Evolutionary conservation across 768 basidiomycete species (phyloP), one percentile per base, ranked within the genome.

Genomic region (Bullera alba): DNA sequence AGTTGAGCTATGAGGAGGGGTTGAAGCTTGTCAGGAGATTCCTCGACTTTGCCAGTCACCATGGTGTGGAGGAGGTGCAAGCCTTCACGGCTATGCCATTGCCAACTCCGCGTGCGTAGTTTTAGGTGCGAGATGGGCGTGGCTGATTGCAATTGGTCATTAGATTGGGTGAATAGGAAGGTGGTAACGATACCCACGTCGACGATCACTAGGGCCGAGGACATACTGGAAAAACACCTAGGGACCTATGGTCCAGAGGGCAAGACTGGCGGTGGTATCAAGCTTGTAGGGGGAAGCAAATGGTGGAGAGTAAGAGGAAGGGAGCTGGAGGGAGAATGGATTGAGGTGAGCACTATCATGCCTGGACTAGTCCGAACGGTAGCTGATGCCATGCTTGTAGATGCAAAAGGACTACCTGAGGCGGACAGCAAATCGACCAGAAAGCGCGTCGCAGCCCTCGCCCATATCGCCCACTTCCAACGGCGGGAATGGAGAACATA

Each of bases 241-340:
- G 49, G 57, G 5, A 56, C 54, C 4, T 68, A 68, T 53, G 73
- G 71, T 3, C 55, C 68, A 17, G 42, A 51, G 1, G 60, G 64
- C 1, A 55, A 37, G 7, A 30, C 42, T 5, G 57, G 55, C 5
- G 62, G 56, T 2, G 66, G 66, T 1, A 46, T 69, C 15, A 60
- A 69, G 51, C 51, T 69, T 1, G 54, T 74, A 5, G 73, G 73
- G 2, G 73, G 73, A 1, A 52, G 46, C 8, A 57, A 58, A 30
- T 74, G 73, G 73, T 74, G 73, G 73, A 54, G 52, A 22, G 41
- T 73, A 3, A 42, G 73, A 34, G 73, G 72, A 2, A 50, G 61
- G 37, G 59, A 52, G 6, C 41, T 74, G 30, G 63, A 71, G 34
- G 70, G 71, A 5, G 73, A 74, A 48, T 74, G 72, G 72, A 67